phyloP scores from a whole-genome alignment of 2,329 filamentous ascomycete species.

The Trichoderma citrinoviride region DNA sequence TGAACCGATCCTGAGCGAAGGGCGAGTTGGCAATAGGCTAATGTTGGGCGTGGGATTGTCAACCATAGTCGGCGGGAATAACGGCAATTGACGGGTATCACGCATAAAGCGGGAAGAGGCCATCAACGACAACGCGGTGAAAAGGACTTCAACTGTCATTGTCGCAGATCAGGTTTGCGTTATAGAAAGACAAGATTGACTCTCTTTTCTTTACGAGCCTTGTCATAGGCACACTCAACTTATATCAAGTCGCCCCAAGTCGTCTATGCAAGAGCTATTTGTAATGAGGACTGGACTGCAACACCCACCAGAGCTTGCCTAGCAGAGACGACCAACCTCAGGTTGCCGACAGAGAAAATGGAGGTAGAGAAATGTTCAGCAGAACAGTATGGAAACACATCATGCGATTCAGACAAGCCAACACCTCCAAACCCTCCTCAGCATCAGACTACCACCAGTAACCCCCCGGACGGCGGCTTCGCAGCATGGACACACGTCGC shows the following conservation, averaged over 20 bases:
- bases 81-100: slow-evolving; percentile 5
- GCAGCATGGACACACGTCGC: not conserved
- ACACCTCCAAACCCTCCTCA: not conserved
- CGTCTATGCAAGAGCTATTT: too few relatives aligned
- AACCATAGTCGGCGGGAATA: not conserved
- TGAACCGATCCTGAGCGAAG: too few relatives aligned
- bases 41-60: not conserved
- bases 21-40: too few relatives aligned
- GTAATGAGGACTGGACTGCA: too few relatives aligned
- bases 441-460: not conserved
- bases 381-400: not conserved
- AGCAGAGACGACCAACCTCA: not conserved
- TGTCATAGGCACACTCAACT: too few relatives aligned
- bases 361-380: not conserved
- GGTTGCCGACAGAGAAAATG: not conserved
- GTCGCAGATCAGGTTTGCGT: not conserved
- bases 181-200: not conserved
- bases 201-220: not conserved
- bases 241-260: too few relatives aligned
- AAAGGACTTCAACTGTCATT: not conserved
- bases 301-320: too few relatives aligned
- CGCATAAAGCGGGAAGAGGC: slow-evolving; percentile 7
- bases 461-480: not conserved
- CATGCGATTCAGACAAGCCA: not conserved
- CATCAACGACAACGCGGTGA: not conserved